These are phyloP conservation scores for Zopfochytrium polystomum DNA, from an alignment of 371 early-diverging fungal species.

Conservation along the genomic window DNA sequence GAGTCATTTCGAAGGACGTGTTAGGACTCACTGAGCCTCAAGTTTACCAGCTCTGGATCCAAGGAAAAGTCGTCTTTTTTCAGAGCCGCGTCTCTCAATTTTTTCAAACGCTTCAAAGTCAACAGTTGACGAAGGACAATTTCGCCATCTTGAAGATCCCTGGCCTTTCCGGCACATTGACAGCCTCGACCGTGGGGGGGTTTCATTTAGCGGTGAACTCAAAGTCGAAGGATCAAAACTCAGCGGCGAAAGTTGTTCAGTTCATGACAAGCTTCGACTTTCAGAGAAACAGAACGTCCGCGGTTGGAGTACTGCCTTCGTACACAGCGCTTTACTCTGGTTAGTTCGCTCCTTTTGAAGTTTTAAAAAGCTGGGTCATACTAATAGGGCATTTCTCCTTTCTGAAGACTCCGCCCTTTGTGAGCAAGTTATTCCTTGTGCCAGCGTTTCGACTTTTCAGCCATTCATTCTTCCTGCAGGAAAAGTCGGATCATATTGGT, in stretches of 20 bases:
- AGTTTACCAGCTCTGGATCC: background rate
- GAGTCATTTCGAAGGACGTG: background rate
- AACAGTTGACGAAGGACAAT: background rate
- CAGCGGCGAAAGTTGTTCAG: background rate
- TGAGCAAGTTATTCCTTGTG: too few relatives aligned
- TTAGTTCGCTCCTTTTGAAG: too few relatives aligned
- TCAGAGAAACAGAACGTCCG: background rate
- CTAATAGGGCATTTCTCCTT: too few relatives aligned
- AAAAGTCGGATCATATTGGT: too few relatives aligned
- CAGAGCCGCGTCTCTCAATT: constrained; percentile 3
- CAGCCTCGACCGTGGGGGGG: constrained; percentile 3
- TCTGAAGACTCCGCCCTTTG: too few relatives aligned
- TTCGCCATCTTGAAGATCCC: constrained; percentile 5
- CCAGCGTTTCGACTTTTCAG: too few relatives aligned
- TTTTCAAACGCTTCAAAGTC: background rate
- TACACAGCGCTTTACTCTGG: constrained; percentile 2
- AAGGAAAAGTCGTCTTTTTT: constrained; percentile 10
- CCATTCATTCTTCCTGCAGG: too few relatives aligned
- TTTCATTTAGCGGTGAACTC: constrained; percentile 10
- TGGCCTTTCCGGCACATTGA: background rate
- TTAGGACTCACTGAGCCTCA: background rate
- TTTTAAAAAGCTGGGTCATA: too few relatives aligned
- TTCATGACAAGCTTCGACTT: constrained; percentile 7
- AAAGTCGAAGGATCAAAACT: background rate
- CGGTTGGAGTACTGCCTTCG: constrained; percentile 5